These are phyloP conservation scores for Colletotrichum spinosum DNA, from an alignment of 2,329 filamentous ascomycete genomes.

Conservation along the genomic window DNA sequence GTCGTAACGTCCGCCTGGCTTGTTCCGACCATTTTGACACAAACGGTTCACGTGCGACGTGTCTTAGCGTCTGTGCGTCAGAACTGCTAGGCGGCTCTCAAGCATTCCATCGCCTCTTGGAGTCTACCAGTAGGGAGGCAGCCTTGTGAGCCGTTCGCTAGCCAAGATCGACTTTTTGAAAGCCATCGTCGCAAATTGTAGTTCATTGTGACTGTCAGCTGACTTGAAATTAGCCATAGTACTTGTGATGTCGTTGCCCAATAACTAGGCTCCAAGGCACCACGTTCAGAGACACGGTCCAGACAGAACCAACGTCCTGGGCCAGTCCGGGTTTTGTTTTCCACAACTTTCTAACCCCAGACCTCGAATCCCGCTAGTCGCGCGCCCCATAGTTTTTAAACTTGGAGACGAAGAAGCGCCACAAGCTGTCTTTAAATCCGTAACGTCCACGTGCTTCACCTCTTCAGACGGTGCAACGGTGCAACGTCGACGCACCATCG, in stretches of 20 bases:
- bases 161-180: too few relatives aligned
- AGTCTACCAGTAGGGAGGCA: too few relatives aligned
- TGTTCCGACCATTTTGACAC: too few relatives aligned
- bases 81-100: too few relatives aligned
- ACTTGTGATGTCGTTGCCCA: constrained; percentile 15
- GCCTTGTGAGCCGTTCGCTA: too few relatives aligned
- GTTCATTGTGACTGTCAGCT: neutral
- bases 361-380: constrained; percentile 13
- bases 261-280: constrained; percentile 7
- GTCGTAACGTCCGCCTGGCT: too few relatives aligned
- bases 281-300: neutral
- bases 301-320: constrained; percentile 11
- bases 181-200: neutral
- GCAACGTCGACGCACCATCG: neutral
- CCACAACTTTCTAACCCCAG: constrained; percentile 16
- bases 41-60: too few relatives aligned
- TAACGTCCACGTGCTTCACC: constrained; percentile 17
- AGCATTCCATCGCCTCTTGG: too few relatives aligned
- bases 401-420: constrained; percentile 5
- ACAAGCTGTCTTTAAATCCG: constrained; percentile 2
- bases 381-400: constrained; percentile 8
- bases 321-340: constrained; percentile 3
- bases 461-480: constrained; percentile 2
- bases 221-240: neutral
- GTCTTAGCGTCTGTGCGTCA: too few relatives aligned